Evolutionary conservation across 140 eudicot species (phyloP).

Genomic region (Flaveria floridana): DNA sequence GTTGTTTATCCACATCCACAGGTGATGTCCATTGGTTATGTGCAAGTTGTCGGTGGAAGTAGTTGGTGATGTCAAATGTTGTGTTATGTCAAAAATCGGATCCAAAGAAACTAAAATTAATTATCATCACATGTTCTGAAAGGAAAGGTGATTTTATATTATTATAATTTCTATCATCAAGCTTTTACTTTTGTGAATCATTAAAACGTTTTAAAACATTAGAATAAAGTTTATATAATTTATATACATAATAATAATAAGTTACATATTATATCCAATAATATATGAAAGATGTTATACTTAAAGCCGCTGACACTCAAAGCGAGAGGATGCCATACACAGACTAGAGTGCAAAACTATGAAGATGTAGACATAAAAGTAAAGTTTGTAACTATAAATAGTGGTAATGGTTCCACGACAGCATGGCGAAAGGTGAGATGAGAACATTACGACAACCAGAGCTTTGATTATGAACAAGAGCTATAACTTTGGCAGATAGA

Average conservation of each 20-base stretch:
- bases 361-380: not conserved
- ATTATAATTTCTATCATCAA: too few relatives aligned
- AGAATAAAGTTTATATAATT: not conserved
- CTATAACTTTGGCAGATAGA: not conserved
- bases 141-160: not conserved
- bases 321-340: not conserved
- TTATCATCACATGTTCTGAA: not conserved
- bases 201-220: not conserved
- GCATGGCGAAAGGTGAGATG: not conserved
- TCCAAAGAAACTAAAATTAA: not conserved
- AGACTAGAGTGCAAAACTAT: not conserved
- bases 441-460: not conserved
- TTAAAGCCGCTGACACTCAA: not conserved
- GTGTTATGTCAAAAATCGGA: not conserved
- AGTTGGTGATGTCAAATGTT: not conserved
- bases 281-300: not conserved
- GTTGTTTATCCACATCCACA: not conserved
- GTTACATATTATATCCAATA: not conserved
- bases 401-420: not conserved
- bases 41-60: not conserved
- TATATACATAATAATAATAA: not conserved
- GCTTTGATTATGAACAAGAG: not conserved
- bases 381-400: not conserved
- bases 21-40: not conserved
- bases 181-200: not conserved